Conservation (phyloP, 163 green algal species). For the Chlamydomonas reinhardtii region DNA sequence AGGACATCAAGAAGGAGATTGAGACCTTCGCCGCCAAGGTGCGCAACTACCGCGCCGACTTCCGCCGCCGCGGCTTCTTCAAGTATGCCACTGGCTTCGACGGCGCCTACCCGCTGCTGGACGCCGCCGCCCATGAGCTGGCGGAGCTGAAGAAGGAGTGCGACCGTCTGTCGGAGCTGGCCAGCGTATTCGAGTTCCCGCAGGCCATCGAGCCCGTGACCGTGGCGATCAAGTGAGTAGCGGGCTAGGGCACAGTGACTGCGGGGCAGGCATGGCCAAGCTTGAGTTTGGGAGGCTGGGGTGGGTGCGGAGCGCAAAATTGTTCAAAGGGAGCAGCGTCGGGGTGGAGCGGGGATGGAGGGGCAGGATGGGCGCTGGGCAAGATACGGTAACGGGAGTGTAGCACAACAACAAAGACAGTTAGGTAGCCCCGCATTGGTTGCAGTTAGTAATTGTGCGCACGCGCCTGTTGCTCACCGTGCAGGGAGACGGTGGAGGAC, state of each 20-base stretch:
- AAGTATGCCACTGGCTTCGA: conserved; percentile 74
- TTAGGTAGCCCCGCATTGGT: too few species aligned
- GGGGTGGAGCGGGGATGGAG: too few species aligned
- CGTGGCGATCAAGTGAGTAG: conserved; percentile 45
- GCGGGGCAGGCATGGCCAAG: too few species aligned
- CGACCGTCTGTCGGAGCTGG: conserved; percentile 67
- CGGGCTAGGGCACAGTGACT: too few species aligned
- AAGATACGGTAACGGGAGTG: too few species aligned
- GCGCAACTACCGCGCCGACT: conserved; percentile 66
- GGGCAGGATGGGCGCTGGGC: too few species aligned
- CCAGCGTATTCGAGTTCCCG: conserved; percentile 85
- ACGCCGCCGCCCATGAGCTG: conserved; percentile 72
- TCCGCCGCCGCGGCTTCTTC: conserved; percentile 76
- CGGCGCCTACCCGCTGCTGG: conserved; percentile 74
- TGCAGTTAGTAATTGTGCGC: too few species aligned
- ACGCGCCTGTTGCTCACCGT: too few species aligned
- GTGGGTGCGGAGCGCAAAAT: too few species aligned
- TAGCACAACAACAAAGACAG: too few species aligned
- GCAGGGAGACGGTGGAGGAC: conserved; percentile 65
- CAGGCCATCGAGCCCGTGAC: conserved; percentile 57
- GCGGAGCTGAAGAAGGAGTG: conserved; percentile 66
- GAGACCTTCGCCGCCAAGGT: conserved; percentile 70
- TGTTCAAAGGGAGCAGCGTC: too few species aligned
- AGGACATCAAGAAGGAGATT: conserved; percentile 83
- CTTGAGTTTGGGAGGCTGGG: too few species aligned